Base-by-base conservation (phyloP, 2,329 filamentous ascomycete genomes). In the Curvularia eragrostidis region DNA sequence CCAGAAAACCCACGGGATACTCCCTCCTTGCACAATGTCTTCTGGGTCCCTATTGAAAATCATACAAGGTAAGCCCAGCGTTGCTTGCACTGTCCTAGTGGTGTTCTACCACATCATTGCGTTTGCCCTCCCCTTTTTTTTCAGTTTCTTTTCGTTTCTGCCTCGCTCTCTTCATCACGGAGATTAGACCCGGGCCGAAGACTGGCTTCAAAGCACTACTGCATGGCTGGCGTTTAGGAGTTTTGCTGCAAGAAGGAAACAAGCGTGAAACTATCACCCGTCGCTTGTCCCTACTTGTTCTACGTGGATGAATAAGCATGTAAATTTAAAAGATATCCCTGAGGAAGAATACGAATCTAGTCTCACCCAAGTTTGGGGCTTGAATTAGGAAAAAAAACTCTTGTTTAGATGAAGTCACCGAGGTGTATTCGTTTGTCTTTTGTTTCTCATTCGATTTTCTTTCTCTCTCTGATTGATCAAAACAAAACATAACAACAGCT, bases 211-310 rank as follows among this genome's bases (percentile, higher is more conserved):
- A 34, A 47, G 6, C 26, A 21, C 28, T 43, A 18, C 3, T 32
- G 43, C 43, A 47, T 47, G 28, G 26, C 28, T 47, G 43, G 43
- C 43, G 43, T 47, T 47, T 26, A n/a, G 41, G 41, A 26, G 41
- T 43, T 43, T 42, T 26, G 15, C 15, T 13, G 5, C 23, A n/a
- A 43, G 41, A 5, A 43, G 41, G 24, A 18, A 9, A 9, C n/a
- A 23, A 43, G 24, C 21, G 24, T 43, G 41, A 18, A 26, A 6
- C 7, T n/a, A 2, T 43, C 23, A 43, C 24, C 6, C n/a, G 3
- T 43, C 18, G 12, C 15, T 36, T 36, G 15, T 36, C 15, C 12
- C 10, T 39, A 19, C 36, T 38, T n/a, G 15, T 39, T 18, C 10
- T 19, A 18, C 18, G 18, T n/a, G 18, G n/a, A 15, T 19, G 36